phyloP scores from a whole-genome alignment of 305 asterid species.

The Plantago coronopus region DNA sequence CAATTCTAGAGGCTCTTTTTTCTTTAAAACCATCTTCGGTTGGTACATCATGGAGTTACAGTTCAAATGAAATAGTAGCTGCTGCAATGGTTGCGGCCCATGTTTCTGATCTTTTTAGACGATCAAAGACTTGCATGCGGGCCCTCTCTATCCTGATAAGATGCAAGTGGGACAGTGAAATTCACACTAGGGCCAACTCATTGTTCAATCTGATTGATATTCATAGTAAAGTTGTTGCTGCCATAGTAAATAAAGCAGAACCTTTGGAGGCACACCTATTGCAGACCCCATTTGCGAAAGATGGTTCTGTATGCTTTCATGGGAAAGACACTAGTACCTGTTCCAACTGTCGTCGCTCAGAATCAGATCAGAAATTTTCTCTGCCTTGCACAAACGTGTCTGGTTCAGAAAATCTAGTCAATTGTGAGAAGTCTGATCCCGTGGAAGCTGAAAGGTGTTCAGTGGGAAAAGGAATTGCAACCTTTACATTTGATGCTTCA shows the following conservation, averaged over 20 bases:
- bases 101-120: conserved; percentile 88
- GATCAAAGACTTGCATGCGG: conserved; percentile 90
- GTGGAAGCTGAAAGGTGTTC: conserved; percentile 35
- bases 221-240: conserved; percentile 90
- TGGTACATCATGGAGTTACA: conserved; percentile 90
- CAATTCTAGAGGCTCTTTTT: conserved; percentile 93
- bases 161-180: conserved; percentile 94
- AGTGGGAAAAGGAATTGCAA: conserved; percentile 51
- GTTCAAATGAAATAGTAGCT: conserved; percentile 96
- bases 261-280: conserved; percentile 85
- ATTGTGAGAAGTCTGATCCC: conserved; percentile 34
- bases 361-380: conserved; percentile 48
- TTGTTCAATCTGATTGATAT: conserved; percentile 88
- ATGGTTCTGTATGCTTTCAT: conserved; percentile 33
- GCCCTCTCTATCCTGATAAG: conserved; percentile 74
- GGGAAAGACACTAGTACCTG: conserved; percentile 53
- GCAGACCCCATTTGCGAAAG: conserved; percentile 51
- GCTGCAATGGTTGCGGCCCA: conserved; percentile 99
- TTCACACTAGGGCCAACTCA: conserved; percentile 83
- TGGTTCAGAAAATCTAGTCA: conserved; percentile 35
- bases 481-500: conserved; percentile 76
- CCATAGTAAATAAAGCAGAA: conserved; percentile 89
- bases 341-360: conserved; percentile 46
- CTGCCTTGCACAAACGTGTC: conserved; percentile 37
- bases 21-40: conserved; percentile 94